Percentiles rank a stretch among this genome's conserved stretches.
phyloP scores from a whole-genome alignment of 192 early-diverging fungal genomes.

The Umbelopsis sp. region DNA sequence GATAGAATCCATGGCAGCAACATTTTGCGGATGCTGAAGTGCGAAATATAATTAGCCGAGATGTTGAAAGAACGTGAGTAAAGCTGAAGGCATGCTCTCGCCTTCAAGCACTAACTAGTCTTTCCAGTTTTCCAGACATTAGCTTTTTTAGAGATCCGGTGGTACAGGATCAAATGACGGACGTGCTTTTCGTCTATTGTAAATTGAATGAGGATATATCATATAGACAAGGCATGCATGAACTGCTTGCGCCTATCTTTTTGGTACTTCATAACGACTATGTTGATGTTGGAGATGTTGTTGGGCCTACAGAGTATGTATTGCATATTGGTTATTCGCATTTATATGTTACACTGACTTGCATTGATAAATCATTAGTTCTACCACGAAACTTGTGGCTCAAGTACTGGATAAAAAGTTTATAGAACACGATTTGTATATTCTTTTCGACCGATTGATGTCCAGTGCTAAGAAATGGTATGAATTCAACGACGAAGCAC shows the following conservation, averaged over 20 bases:
- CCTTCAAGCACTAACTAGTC: neutral
- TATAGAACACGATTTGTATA: conserved; percentile 87
- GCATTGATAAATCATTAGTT: conserved; percentile 24
- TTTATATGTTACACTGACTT: neutral
- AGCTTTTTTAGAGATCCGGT: conserved; percentile 69
- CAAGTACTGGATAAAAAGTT: conserved; percentile 69
- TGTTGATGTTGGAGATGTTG: conserved; percentile 37
- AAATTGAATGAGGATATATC: conserved; percentile 86
- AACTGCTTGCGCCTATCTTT: conserved; percentile 84
- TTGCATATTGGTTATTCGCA: neutral
- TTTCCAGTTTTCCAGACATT: conserved; percentile 81
- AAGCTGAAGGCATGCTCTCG: neutral
- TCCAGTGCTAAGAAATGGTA: conserved; percentile 81
- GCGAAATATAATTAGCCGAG: conserved; percentile 81
- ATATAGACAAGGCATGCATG: conserved; percentile 99
- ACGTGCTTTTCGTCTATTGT: conserved; percentile 91
- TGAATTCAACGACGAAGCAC: conserved; percentile 68
- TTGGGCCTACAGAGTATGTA: conserved; percentile 34
- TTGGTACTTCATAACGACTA: conserved; percentile 77
- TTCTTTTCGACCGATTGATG: conserved; percentile 86
- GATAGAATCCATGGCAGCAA: conserved; percentile 90
- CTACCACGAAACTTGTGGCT: conserved; percentile 43
- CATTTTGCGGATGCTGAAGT: conserved; percentile 90
- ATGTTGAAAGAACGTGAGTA: conserved; percentile 88
- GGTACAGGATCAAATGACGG: conserved; percentile 71